Base-by-base conservation (phyloP, 2,329 filamentous ascomycete species). In the Purpureocillium takamizusanense region DNA sequence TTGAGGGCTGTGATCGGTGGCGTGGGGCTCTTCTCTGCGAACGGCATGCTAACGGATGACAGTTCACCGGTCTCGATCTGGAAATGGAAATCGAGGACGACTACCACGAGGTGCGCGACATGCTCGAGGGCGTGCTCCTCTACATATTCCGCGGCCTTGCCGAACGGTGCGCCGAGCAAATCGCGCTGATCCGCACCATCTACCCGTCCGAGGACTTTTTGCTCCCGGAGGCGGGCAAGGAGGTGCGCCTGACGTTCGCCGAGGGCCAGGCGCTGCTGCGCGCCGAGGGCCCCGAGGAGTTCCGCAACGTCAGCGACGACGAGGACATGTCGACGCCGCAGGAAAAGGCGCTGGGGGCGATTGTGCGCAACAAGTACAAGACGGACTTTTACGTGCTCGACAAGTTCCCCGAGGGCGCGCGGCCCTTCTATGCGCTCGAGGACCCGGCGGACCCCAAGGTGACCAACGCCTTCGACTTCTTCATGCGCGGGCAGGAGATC, bases 351-450 rank as follows among this genome's bases (percentile, higher is more conserved):
- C 80, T 97, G 8, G 92, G 92, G 41, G 81, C 79, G 18, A 72
- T 97, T 35, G 78, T 97, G 48, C 82, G 86, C 41, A 74, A 86
- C 52, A 95, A 95, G 66, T 95, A 83, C 73, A 77, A 83, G 57
- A 92, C 88, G 43, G 92, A 98, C 67, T 97, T 97, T 68, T 97
- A 95, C 67, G 82, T 94, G 16, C 76, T 98, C 45, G 90, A 97
- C 70, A 92, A 97, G 65, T 98, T 95, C 72, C 92, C 92, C 33
- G 80, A 92, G 61, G 70, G 72, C 29, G 86, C 92, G 15, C 78
- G 92, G 23, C 90, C 90, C 5, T 95, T 95, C 65, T 97, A 95
- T 65, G 88, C 90, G 44, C 86, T 90, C 68, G 79, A 85, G 38
- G 84, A 55, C 23, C 33, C 38, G n/a, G 29, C 33, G 4, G 27